phyloP scores from a whole-genome alignment of 768 basidiomycete species.

The Lactarius pseudohatsudake region DNA sequence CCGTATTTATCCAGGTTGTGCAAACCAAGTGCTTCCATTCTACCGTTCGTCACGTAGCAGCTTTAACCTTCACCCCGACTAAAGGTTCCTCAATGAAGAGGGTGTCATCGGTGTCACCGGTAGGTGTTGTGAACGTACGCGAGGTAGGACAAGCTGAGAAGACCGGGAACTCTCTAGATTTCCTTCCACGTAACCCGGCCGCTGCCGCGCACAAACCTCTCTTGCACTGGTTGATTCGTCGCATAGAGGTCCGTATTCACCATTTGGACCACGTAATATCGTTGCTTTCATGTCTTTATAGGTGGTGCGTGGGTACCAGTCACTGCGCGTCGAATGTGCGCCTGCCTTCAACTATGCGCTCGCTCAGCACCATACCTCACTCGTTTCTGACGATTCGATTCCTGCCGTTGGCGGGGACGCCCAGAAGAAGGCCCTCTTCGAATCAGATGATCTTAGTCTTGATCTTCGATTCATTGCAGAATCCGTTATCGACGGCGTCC shows the following conservation, averaged over 20 bases:
- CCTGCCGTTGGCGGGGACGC: conserved; percentile 29
- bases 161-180: conserved; percentile 49
- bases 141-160: not conserved
- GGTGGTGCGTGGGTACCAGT: conserved; percentile 81
- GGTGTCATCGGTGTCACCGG: conserved; percentile 86
- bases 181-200: conserved; percentile 63
- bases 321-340: conserved; percentile 84
- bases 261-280: not conserved
- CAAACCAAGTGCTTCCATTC: conserved; percentile 65
- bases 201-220: conserved; percentile 54
- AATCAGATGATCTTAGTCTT: conserved; percentile 54
- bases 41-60: not conserved
- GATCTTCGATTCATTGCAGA: conserved; percentile 79
- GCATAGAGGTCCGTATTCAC: conserved; percentile 56
- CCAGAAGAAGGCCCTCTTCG: conserved; percentile 63
- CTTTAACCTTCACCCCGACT: conserved; percentile 2
- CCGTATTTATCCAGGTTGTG: conserved; percentile 51
- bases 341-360: conserved; percentile 97
- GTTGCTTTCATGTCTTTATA: conserved; percentile 32
- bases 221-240: conserved; percentile 81
- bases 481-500: conserved; percentile 50
- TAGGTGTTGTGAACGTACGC: conserved; percentile 31
- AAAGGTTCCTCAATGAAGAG: conserved; percentile 76
- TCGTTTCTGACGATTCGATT: conserved; percentile 51
- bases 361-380: conserved; percentile 62